phyloP scores from a whole-genome alignment of 768 basidiomycete genomes.

The Amanita subjunquillea region DNA sequence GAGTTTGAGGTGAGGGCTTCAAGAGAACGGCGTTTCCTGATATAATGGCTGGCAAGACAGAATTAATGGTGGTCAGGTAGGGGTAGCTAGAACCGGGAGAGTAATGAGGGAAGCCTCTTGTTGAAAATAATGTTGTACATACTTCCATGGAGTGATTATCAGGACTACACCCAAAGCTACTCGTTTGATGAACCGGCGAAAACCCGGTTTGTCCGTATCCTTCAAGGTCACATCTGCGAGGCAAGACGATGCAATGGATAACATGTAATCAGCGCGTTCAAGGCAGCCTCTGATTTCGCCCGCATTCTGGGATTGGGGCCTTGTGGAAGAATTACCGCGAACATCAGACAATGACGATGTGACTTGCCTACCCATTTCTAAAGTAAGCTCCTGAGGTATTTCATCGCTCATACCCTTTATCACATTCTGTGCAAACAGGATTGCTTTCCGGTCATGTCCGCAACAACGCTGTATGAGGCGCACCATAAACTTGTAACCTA shows the following conservation, averaged over 20 bases:
- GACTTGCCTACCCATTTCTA: constrained; percentile 85
- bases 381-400: constrained; percentile 64
- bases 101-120: background rate
- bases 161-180: constrained; percentile 81
- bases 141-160: constrained; percentile 92
- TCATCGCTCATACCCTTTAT: constrained; percentile 44
- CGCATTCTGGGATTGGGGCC: constrained; percentile 68
- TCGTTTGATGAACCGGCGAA: constrained; percentile 75
- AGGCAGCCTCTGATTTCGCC: constrained; percentile 79
- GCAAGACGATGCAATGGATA: constrained; percentile 67
- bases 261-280: constrained; percentile 75
- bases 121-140: constrained; percentile 16
- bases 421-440: constrained; percentile 24
- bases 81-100: constrained; percentile 51
- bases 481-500: constrained; percentile 39
- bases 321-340: constrained; percentile 15
- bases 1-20: constrained; percentile 97
- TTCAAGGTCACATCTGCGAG: constrained; percentile 67
- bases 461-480: background rate
- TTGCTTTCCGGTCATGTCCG: background rate
- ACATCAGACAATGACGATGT: background rate
- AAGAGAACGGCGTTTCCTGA: constrained; percentile 86
- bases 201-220: constrained; percentile 75
- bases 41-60: constrained; percentile 83
- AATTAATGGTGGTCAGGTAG: constrained; percentile 85